A percentile compares a stretch with the other conserved stretches of the same genome.
Evolutionary conservation across 345 rosid species (phyloP).

Genomic region (Lepidium sativum): DNA sequence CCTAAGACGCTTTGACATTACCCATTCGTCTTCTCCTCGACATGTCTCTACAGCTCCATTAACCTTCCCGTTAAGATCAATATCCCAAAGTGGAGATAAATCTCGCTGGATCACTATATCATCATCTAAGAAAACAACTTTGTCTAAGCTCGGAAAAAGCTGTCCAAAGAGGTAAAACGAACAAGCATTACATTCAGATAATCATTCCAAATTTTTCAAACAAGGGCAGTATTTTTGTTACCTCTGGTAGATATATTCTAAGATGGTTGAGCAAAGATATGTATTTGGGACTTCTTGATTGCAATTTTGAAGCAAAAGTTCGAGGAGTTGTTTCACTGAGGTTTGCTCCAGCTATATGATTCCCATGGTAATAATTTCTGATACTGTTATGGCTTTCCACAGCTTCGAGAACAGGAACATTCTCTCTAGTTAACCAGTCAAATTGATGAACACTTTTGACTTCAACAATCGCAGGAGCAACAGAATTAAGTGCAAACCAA

Average conservation of each 20-base stretch:
- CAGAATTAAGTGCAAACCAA: constrained; percentile 93
- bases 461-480: constrained; percentile 82
- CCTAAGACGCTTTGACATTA: constrained; percentile 90
- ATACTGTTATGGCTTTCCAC: constrained; percentile 75
- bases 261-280: constrained; percentile 98
- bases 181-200: constrained; percentile 1
- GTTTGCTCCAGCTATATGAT: constrained; percentile 81
- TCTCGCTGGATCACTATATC: constrained; percentile 91
- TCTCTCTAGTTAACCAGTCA: constrained; percentile 97
- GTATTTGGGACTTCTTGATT: constrained; percentile 97
- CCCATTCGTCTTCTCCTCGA: constrained; percentile 95
- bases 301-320: constrained; percentile 86
- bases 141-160: constrained; percentile 93
- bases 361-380: constrained; percentile 93
- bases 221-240: constrained; percentile 25
- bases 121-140: constrained; percentile 93
- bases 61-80: constrained; percentile 79
- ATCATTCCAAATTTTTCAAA: neutral
- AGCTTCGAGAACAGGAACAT: constrained; percentile 98
- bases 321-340: constrained; percentile 79
- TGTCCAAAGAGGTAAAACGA: constrained; percentile 33
- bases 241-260: constrained; percentile 97
- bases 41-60: constrained; percentile 99
- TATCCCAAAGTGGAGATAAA: constrained; percentile 90
- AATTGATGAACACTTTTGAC: constrained; percentile 98